Base-by-base conservation (phyloP, 1,284 basidiomycete genomes). In the Moniliella sp. region DNA sequence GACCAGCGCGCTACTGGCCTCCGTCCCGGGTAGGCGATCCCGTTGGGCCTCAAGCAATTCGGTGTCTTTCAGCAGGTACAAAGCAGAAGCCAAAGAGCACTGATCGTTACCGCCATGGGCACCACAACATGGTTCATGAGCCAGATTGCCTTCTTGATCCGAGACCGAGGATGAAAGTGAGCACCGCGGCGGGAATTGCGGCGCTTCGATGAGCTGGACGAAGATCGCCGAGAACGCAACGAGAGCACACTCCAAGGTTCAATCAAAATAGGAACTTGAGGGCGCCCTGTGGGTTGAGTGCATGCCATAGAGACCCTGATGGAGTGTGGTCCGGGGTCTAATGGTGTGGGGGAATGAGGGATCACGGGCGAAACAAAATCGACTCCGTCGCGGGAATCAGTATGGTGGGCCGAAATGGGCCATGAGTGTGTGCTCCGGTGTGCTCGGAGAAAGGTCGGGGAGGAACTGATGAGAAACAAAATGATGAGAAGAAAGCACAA, bases 41-140 rank as follows among this genome's bases (percentile, higher is more conserved):
- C 76, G 69, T 27, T 84, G 82, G 3, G 77, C 76, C 48, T 86
- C 83, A 10, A 93, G 69, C 1, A 84, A 69, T 39, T 94, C 83
- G 0, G 82, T 73, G 44, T 91, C 77, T 63, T 88, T 88, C 37
- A 93, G 66, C 1, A 97, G 68, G 55, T 86, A 86, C n/a, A 81
- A 67, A 91, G 65, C 13, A 94, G 62, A 5, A 70, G 67, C 58
- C 79, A 93, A 2, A 94, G 67, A 1, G 71, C 61, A 18, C 69
- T 64, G 2, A 78, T 77, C 0, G 83, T 88, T 1, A 68, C 67
- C 2, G 73, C 70, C 50, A 91, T 88, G 0, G 88, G 88, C 1
- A 82, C 59, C 1, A 84, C 65, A 51, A 91, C 73, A 39, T 83
- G 76, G 61, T 79, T 80, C 53, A 77, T 48, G 21, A 80, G 55